A percentile compares a stretch with the other conserved stretches of the same genome.
Conservation (phyloP, 768 basidiomycete species). For the Auricularia sp. region DNA sequence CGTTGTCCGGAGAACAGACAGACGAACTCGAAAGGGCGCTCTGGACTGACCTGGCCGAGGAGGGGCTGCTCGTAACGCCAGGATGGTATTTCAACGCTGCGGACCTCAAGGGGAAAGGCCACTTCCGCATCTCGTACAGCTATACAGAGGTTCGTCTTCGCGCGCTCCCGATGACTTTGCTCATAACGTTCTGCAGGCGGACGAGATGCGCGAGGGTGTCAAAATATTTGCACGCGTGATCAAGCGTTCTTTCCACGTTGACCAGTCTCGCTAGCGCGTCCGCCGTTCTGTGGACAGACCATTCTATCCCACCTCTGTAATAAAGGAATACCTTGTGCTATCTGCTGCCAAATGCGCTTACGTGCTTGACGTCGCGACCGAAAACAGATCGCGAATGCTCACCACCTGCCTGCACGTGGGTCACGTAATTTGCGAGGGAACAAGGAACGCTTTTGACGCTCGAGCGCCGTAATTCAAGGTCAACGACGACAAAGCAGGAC, state of each 20-base stretch:
- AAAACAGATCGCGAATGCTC: no score
- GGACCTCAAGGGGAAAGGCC: not conserved
- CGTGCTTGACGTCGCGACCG: no score
- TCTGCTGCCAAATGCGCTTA: no score
- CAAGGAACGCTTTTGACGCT: no score
- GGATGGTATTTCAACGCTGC: slow-evolving; percentile 34
- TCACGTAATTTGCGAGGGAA: no score
- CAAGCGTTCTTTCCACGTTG: not conserved
- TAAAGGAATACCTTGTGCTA: no score
- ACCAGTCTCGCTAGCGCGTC: no score
- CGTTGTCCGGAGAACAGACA: slow-evolving; percentile 22
- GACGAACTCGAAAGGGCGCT: slow-evolving; percentile 45
- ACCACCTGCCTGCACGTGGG: no score
- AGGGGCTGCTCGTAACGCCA: slow-evolving; percentile 53
- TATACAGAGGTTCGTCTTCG: not conserved
- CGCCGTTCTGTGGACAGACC: no score
- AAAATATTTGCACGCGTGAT: not conserved
- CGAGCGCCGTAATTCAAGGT: no score
- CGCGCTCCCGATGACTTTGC: not conserved
- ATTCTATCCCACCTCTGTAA: no score
- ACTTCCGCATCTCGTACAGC: not conserved
- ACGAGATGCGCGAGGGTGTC: not conserved
- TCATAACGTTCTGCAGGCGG: not conserved
- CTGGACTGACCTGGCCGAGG: slow-evolving; percentile 49
- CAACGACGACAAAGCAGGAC: no score